Conservation (phyloP, 352 stramenopile genomes). For the Halophytophthora polymorphica region DNA sequence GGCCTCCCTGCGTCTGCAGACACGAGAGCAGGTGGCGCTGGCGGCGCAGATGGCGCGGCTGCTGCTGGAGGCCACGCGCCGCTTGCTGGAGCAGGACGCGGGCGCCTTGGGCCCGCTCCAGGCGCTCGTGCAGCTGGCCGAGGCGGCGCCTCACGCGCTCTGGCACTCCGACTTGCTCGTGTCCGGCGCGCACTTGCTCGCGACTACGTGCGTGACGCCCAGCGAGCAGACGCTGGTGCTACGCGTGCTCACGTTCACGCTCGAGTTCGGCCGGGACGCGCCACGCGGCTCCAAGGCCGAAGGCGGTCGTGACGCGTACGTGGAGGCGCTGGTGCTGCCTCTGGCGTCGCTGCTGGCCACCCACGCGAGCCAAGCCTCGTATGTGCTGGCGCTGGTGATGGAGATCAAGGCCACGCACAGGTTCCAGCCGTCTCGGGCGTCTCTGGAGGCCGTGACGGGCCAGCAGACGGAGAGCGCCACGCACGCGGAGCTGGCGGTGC, state of each 20-base stretch:
- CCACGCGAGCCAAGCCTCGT: conserved; percentile 21
- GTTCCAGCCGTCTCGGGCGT: conserved; percentile 8
- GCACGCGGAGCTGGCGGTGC: conserved; percentile 33
- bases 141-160: conserved; percentile 18
- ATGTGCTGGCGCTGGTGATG: conserved; percentile 40
- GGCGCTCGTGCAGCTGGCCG: conserved; percentile 32
- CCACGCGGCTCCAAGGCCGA: background rate
- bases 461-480: conserved; percentile 19
- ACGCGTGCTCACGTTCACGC: conserved; percentile 19
- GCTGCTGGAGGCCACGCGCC: conserved; percentile 19
- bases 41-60: conserved; percentile 10
- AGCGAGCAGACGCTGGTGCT: conserved; percentile 49
- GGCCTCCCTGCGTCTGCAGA: conserved; percentile 6
- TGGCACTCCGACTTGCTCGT: conserved; percentile 39
- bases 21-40: conserved; percentile 9
- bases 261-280: conserved; percentile 22
- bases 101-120: conserved; percentile 46
- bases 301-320: conserved; percentile 32
- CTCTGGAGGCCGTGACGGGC: background rate
- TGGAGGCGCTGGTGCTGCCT: conserved; percentile 57
- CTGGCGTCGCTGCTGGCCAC: conserved; percentile 43
- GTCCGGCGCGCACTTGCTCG: conserved; percentile 36
- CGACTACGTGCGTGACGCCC: conserved; percentile 17
- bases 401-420: conserved; percentile 21
- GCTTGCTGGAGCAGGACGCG: conserved; percentile 27